phyloP scores from a whole-genome alignment of 164 flowering plant genomes.

The Dillenia suffruticosa region DNA sequence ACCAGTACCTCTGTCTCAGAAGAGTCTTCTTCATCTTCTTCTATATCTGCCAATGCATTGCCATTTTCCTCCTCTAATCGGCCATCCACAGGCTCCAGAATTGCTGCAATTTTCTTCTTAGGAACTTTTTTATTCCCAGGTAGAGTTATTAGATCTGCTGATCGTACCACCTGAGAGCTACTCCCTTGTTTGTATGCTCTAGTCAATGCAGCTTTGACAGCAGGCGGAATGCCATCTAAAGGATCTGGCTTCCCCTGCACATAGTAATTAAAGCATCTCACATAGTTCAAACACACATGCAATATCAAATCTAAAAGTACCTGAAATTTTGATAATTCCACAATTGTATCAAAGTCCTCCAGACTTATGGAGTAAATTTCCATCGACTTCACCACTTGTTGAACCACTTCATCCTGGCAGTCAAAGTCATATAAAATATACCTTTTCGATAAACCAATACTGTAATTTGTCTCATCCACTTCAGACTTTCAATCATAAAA shows the following conservation, averaged over 20 bases:
- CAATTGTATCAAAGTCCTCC: conserved; percentile 82
- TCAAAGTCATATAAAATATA: conserved; percentile 2
- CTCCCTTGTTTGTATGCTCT: conserved; percentile 86
- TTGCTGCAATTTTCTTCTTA: conserved; percentile 86
- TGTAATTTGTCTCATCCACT: not conserved
- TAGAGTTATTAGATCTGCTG: conserved; percentile 75
- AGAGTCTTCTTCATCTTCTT: conserved; percentile 64
- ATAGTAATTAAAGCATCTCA: not conserved
- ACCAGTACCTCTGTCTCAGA: conserved; percentile 75
- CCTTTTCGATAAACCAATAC: not conserved
- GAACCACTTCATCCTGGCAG: conserved; percentile 84
- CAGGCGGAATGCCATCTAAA: conserved; percentile 71
- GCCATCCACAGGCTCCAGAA: conserved; percentile 69
- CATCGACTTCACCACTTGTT: conserved; percentile 83
- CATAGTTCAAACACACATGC: not conserved
- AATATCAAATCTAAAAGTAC: conserved; percentile 25
- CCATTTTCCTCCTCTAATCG: conserved; percentile 38
- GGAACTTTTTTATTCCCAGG: conserved; percentile 89
- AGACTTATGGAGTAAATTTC: conserved; percentile 78
- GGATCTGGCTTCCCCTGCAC: conserved; percentile 75
- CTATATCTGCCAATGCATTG: conserved; percentile 43
- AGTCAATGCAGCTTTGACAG: conserved; percentile 84
- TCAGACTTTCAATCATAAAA: not conserved
- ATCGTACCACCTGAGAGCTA: conserved; percentile 54
- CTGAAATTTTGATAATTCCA: conserved; percentile 84